Base-by-base conservation (phyloP, 1,284 basidiomycete species). In the Irpex rosettiformis region DNA sequence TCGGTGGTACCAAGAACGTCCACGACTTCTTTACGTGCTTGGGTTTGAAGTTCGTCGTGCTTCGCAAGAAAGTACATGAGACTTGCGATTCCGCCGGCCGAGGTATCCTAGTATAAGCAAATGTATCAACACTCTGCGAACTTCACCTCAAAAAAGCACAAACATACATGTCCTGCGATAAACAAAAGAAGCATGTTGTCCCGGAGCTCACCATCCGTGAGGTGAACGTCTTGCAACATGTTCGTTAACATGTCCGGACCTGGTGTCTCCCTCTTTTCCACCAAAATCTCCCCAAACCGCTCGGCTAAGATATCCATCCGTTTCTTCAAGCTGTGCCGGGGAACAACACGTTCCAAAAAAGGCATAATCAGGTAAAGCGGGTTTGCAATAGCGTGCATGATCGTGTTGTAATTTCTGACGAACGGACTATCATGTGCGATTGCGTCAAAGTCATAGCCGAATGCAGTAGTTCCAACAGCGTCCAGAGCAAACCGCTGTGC, bases 371-470 rank as follows among this genome's bases (percentile, higher is more conserved):
- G 56, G 60, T 70, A 72, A 4, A 64, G 29, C 2, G 72, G 72
- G 45, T 65, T 64, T 16, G 72, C 67, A 52, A 73, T 72, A 25
- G 63, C 65, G 10, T 64, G 54, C 72, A 73, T 73, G 22, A 73
- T 68, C 7, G 63, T 49, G 62, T 70, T 69, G 61, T 73, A 75
- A 48, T 69, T 63, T 22, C 52, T 57, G 3, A 71, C 71, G 56
- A 75, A 75, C 16, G 67, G 65, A 24, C 60, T 66, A 10, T 71
- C 58, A n/a, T 66, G 60, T 18, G 66, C 61, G 54, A 75, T 67
- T 2, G 73, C 69, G 43, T 73, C 61, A 61, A 74, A 75, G 57
- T 75, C 66, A 58, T 74, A 66, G 1, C 72, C 73, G n/a, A 74
- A 63, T 22, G 66, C 69, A 1, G 72, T 70, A 3, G 64, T 68